Conservation (phyloP, 768 basidiomycete species). For the Mycena leptocephala region DNA sequence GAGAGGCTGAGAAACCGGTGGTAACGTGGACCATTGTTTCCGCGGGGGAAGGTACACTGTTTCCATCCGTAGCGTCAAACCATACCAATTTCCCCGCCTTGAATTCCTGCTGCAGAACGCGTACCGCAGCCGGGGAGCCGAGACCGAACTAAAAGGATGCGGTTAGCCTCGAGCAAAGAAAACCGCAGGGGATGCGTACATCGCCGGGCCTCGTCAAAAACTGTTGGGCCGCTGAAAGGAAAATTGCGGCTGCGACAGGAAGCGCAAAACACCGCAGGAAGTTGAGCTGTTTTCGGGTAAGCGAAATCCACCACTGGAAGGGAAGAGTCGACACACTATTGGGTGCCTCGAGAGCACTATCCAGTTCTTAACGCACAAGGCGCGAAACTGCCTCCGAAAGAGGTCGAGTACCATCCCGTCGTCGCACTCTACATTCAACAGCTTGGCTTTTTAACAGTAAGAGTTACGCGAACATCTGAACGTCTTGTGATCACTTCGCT, state of each 20-base stretch:
- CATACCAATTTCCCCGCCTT: constrained; percentile 52
- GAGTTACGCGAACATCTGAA: too few species aligned
- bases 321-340: not conserved
- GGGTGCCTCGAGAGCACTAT: constrained; percentile 4
- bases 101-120: constrained; percentile 56
- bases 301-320: not conserved
- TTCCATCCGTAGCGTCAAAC: constrained; percentile 64
- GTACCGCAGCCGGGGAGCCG: constrained; percentile 42
- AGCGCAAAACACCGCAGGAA: constrained; percentile 58
- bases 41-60: constrained; percentile 55
- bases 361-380: constrained; percentile 9
- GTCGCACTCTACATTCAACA: too few species aligned
- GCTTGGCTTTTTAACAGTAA: too few species aligned
- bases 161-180: not conserved
- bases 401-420: not conserved
- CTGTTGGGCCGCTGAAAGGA: constrained; percentile 58
- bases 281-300: constrained; percentile 51
- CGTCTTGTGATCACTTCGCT: too few species aligned
- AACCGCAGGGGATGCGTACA: constrained; percentile 34
- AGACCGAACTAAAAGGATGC: constrained; percentile 32
- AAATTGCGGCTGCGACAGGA: constrained; percentile 61
- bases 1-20: constrained; percentile 49
- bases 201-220: constrained; percentile 48
- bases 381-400: not conserved
- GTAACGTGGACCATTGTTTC: constrained; percentile 63